Conservation (phyloP, 768 basidiomycete genomes). For the Amyloporia xantha region DNA sequence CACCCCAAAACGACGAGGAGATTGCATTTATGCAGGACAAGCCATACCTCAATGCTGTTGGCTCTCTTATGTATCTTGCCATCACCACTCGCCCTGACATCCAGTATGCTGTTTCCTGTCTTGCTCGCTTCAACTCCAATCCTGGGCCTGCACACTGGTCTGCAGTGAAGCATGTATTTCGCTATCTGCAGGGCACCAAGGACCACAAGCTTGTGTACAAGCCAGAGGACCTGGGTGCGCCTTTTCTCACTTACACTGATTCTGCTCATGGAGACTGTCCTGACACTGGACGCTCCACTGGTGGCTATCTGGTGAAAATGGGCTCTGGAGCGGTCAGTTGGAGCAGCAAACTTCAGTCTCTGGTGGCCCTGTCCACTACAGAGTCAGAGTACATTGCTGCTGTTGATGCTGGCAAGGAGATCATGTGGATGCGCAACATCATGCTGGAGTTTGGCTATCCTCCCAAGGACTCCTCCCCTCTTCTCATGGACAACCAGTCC, state of each 20-base stretch:
- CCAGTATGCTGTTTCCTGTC: slow-evolving; percentile 14
- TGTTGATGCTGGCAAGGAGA: slow-evolving; percentile 21
- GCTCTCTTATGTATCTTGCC: slow-evolving; percentile 25
- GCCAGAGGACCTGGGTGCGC: neutral
- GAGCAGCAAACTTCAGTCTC: slow-evolving; percentile 13
- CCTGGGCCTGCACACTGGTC: slow-evolving; percentile 17
- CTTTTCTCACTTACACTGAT: slow-evolving; percentile 20
- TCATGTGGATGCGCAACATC: slow-evolving; percentile 21
- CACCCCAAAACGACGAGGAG: slow-evolving; percentile 1
- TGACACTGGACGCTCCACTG: slow-evolving; percentile 16
- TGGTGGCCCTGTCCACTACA: slow-evolving; percentile 24
- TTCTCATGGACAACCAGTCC: too few relatives aligned
- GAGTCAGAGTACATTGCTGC: slow-evolving; percentile 27
- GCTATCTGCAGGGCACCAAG: slow-evolving; percentile 18
- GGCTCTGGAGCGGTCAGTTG: slow-evolving; percentile 22
- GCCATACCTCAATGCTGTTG: slow-evolving; percentile 18
- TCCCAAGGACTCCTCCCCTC: too few relatives aligned
- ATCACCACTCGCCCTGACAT: slow-evolving; percentile 27
- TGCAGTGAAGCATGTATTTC: slow-evolving; percentile 17
- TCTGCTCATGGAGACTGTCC: slow-evolving; percentile 25
- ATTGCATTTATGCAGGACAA: slow-evolving; percentile 1
- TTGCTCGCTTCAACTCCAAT: slow-evolving; percentile 17
- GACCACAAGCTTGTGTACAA: slow-evolving; percentile 5
- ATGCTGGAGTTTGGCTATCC: too few relatives aligned
- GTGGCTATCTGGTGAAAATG: slow-evolving; percentile 24